Percentiles rank a stretch among this genome's conserved stretches.
These are phyloP conservation scores for Spirogloea muscicola DNA, from an alignment of 139 green algal species.

Conservation along the genomic window DNA sequence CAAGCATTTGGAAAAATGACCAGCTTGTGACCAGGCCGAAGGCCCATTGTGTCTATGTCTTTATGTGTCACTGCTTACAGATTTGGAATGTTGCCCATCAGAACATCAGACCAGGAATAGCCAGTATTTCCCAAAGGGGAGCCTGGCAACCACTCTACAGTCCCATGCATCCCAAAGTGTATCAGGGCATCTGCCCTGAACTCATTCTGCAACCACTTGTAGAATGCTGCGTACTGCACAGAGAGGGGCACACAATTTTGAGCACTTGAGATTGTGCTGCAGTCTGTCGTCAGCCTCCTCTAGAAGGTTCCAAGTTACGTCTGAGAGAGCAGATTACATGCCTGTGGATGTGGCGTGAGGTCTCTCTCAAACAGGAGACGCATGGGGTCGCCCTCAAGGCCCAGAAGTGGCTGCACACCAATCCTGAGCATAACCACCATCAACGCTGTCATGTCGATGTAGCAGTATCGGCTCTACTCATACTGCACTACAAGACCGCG, in stretches of 20 bases:
- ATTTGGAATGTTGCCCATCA: conserved; percentile 85
- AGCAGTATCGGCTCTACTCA: too few relatives aligned
- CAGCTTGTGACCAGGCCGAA: too few relatives aligned
- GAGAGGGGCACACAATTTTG: conserved; percentile 45
- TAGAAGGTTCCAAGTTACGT: background rate
- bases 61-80: too few relatives aligned
- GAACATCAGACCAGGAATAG: conserved; percentile 66
- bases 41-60: too few relatives aligned
- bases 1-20: too few relatives aligned
- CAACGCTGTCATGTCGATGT: too few relatives aligned
- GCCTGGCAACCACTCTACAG: conserved; percentile 94
- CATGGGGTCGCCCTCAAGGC: conserved; percentile 97
- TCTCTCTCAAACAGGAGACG: conserved; percentile 94
- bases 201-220: conserved; percentile 81
- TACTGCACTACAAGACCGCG: too few relatives aligned
- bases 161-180: conserved; percentile 98
- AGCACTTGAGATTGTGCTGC: background rate
- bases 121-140: conserved; percentile 79
- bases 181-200: conserved; percentile 81
- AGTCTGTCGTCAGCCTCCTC: background rate
- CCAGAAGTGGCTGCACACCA: conserved; percentile 87
- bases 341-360: conserved; percentile 90
- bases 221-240: conserved; percentile 84
- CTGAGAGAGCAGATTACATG: background rate
- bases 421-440: conserved; percentile 51